Base-by-base conservation (phyloP, 306 rosid species). In the Cicer judaicum region DNA sequence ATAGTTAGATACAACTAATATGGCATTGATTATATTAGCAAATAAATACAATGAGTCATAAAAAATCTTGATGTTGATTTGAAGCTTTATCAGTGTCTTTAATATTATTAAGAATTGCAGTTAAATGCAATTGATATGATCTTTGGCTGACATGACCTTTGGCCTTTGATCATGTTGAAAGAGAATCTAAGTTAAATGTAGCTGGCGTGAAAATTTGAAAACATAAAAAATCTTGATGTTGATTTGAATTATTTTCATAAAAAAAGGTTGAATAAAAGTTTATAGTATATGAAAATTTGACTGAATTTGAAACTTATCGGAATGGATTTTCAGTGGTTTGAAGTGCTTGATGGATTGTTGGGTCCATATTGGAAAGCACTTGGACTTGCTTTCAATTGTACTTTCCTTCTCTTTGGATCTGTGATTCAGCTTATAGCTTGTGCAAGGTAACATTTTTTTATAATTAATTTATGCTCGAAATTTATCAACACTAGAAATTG, bases 371-470 rank as follows among this genome's bases (percentile, higher is more conserved):
- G 99, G 99, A 94, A 94, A 72, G 97, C 99, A 8, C 38, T 78
- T 74, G 99, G 99, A 75, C 87, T 94, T 49, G 97, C 92, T 52
- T 94, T 94, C 89, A 94, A 94, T 83, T 94, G 99, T 72, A 94
- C 99, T 78, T 94, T 94, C 88, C 96, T 94, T 9, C 89, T 94
- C 15, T 94, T 92, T 62, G 99, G 99, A 85, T 90, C 99, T 78
- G 99, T 94, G 77, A 94, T 94, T 38, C 99, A 94, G 91, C 98
- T 94, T 11, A 94, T 94, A 82, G 99, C 89, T 74, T 94, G 99
- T 76, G 99, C 99, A 56, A 94, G 99, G 99, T 92, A n/a, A 44
- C 21, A 13, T 5, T 1, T 5, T 1, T 9, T 29, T 63, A 1
- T 21, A 21, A 39, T 62, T 46, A 34, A 39, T 62, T 46, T 72